Evolutionary conservation across 2,329 filamentous ascomycete species (phyloP), one percentile per base, ranked within the genome.

Genomic region (Aspergillus chevalieri): DNA sequence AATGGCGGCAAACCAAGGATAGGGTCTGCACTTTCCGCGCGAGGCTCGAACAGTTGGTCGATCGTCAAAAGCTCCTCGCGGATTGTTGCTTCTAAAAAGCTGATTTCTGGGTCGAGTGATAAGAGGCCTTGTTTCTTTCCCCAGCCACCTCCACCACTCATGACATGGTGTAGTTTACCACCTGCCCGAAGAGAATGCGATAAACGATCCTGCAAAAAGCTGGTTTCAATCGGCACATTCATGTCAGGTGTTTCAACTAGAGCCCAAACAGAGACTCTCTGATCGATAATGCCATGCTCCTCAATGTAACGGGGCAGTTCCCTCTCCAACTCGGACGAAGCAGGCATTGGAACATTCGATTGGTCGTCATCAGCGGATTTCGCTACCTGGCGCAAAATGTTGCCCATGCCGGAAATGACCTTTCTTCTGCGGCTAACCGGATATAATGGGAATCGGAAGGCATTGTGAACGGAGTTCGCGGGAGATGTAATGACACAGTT

Each of bases 41-140:
- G 28, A 22, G 49, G 47, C 22, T 56, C 45, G 43, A 69, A 63
- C 19, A 69, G n/a, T 38, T 57, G 47, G 44, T 60, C 52, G 8
- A 70, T 46, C 17, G 49, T 22, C 14, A 55, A 36, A 14, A 64
- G 47, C 8, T 52, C 49, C 6, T 54, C 44, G n/a, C 38, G 47
- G 9, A 50, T 50, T 26, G 44, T 19, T 46, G 55, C 50, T 30
- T 55, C 58, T 2, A 52, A 34, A 42, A 70, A 69, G 42, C 58
- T 60, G 36, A 62, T 60, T 49, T 73, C 70, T 8, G 69, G 70
- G 50, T 73, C 70, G 4, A 73, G 51, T 1, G 70, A 73, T 17
- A 73, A 60, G 8, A 73, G 62, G 2, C 70, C 70, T 47, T 71
- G 68, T 52, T 73, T 73, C 55, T 73, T 73, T n/a, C 70, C 70